Conservation (phyloP, 768 basidiomycete species). For the Exidia glandulosa region DNA sequence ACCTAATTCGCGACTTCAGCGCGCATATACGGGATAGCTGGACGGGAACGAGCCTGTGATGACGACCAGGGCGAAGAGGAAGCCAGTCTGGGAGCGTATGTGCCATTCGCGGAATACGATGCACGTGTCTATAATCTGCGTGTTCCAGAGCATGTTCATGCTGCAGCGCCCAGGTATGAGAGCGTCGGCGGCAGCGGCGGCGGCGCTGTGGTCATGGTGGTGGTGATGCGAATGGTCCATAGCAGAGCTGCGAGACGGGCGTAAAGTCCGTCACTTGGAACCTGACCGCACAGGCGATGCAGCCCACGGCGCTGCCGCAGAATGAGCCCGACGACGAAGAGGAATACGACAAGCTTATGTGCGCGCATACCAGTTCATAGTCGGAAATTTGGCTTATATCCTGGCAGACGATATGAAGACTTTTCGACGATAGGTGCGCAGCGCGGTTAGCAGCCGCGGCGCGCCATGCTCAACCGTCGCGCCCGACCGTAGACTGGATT, state of each 20-base stretch:
- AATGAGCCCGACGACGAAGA: neutral
- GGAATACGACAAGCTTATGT: neutral
- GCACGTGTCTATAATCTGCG: conserved; percentile 68
- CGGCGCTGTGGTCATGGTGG: neutral
- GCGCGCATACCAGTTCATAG: neutral
- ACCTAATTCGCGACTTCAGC: neutral
- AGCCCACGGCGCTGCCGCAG: neutral
- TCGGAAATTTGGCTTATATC: neutral
- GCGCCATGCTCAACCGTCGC: conserved; percentile 8
- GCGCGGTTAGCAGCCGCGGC: conserved; percentile 4
- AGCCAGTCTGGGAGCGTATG: conserved; percentile 42
- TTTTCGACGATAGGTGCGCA: conserved; percentile 83
- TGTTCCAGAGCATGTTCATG: conserved; percentile 85
- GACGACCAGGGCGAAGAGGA: conserved; percentile 52
- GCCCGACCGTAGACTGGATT: conserved; percentile 69
- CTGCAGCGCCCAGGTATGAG: conserved; percentile 29
- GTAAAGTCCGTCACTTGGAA: too few species aligned
- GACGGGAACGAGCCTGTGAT: conserved; percentile 30
- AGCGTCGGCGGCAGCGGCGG: neutral
- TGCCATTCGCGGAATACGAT: conserved; percentile 76
- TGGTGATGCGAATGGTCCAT: conserved; percentile 8
- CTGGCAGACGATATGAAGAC: conserved; percentile 20
- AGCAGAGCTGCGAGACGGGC: too few species aligned
- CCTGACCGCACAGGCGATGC: neutral
- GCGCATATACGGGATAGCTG: neutral